Conservation (phyloP, 1,139 yeast genomes). For the Kodamaea suecica region DNA sequence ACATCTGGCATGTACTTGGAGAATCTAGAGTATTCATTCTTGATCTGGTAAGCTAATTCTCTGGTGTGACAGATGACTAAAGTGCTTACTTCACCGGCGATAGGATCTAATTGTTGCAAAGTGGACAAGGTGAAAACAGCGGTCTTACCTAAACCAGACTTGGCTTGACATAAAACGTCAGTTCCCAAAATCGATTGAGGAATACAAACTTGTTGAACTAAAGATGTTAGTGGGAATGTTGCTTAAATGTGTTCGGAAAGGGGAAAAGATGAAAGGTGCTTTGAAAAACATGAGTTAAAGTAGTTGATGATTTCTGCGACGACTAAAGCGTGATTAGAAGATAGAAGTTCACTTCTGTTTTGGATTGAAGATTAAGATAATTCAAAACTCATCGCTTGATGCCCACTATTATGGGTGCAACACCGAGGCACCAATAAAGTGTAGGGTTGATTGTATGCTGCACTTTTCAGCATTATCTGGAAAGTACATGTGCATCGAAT, state of each 20-base stretch:
- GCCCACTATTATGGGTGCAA: too few relatives aligned
- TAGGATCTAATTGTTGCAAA: slow-evolving; percentile 94
- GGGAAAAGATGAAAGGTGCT: too few relatives aligned
- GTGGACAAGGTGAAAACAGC: slow-evolving; percentile 97
- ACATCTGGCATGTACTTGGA: slow-evolving; percentile 99
- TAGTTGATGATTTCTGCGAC: too few relatives aligned
- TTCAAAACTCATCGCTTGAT: too few relatives aligned
- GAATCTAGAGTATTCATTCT: slow-evolving; percentile 96
- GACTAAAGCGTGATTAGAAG: too few relatives aligned
- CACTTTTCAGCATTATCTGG: too few relatives aligned
- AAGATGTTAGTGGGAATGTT: slow-evolving; percentile 18
- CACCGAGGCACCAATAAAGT: too few relatives aligned
- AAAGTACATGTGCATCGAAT: too few relatives aligned
- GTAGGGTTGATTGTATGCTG: too few relatives aligned
- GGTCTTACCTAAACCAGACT: slow-evolving; percentile 98
- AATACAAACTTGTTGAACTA: slow-evolving; percentile 97
- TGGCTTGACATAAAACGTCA: slow-evolving; percentile 97
- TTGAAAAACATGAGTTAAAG: too few relatives aligned
- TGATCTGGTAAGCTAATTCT: slow-evolving; percentile 97
- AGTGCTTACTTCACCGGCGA: slow-evolving; percentile 93
- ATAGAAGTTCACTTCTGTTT: too few relatives aligned
- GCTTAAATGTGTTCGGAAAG: not conserved
- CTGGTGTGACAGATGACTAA: slow-evolving; percentile 96
- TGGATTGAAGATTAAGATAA: too few relatives aligned
- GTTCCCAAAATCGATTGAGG: slow-evolving; percentile 98